Evolutionary conservation across 805 yeast genomes (phyloP).

Genomic region (Yamadazyma phyllophila): DNA sequence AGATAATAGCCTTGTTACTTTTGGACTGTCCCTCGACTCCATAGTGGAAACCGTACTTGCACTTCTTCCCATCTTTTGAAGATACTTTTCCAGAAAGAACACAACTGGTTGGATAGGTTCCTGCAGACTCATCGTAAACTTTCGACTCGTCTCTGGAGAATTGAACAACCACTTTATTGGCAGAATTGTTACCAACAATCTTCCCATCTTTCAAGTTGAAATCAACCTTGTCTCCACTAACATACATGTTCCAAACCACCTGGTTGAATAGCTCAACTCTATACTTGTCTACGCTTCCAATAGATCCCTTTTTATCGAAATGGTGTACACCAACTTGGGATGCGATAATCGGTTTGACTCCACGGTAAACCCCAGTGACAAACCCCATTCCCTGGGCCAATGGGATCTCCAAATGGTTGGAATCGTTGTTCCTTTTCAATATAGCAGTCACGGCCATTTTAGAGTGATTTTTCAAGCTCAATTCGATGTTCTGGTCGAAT

Average conservation of each 20-base stretch:
- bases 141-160: constrained; percentile 48
- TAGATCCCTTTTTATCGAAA: constrained; percentile 37
- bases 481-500: constrained; percentile 17
- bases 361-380: constrained; percentile 60
- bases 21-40: constrained; percentile 24
- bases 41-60: constrained; percentile 30
- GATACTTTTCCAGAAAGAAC: constrained; percentile 15
- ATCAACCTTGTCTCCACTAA: constrained; percentile 27
- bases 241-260: constrained; percentile 66
- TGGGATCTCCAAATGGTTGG: constrained; percentile 44
- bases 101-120: constrained; percentile 26
- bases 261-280: constrained; percentile 52
- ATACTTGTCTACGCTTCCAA: constrained; percentile 50
- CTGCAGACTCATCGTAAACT: constrained; percentile 33
- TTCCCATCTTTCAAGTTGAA: constrained; percentile 35
- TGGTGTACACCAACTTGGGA: constrained; percentile 64
- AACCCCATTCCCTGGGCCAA: constrained; percentile 77
- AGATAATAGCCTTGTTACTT: constrained; percentile 35
- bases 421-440: constrained; percentile 11
- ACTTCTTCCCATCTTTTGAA: constrained; percentile 18
- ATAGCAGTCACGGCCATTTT: constrained; percentile 32
- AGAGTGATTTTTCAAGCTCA: constrained; percentile 24
- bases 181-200: constrained; percentile 41
- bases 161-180: constrained; percentile 54
- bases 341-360: constrained; percentile 51